phyloP scores from a whole-genome alignment of 208 protist genomes.

The Naegleria gruberi region DNA sequence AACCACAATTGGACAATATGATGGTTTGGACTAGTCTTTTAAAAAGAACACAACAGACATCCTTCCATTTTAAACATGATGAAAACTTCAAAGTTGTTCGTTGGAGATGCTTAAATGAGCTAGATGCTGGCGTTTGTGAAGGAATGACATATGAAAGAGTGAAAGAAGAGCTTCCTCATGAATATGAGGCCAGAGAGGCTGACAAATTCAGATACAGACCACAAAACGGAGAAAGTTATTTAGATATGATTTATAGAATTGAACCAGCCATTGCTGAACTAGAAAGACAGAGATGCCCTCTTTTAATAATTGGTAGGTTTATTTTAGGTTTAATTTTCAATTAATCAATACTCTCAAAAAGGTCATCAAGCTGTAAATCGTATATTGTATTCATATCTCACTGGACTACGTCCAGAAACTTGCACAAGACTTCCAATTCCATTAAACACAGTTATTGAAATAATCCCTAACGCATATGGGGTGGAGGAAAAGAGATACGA shows the following conservation, averaged over 20 bases:
- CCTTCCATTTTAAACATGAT: neutral
- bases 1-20: neutral
- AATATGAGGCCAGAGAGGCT: neutral
- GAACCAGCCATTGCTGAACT: conserved; percentile 5
- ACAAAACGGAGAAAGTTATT: conserved; percentile 6
- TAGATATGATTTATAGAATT: conserved; percentile 16
- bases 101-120: neutral
- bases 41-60: conserved; percentile 7
- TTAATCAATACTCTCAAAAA: neutral
- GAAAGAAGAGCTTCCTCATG: neutral
- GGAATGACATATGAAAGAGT: conserved; percentile 6
- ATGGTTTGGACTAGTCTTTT: neutral
- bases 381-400: neutral
- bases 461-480: conserved; percentile 21
- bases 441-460: conserved; percentile 11
- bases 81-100: neutral
- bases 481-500: neutral
- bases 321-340: neutral
- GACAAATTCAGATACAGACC: conserved; percentile 17
- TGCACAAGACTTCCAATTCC: neutral
- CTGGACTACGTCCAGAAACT: neutral
- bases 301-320: neutral
- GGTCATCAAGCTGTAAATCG: conserved; percentile 20
- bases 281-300: neutral
- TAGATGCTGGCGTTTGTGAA: conserved; percentile 11